Evolutionary conservation across 345 rosid genomes (phyloP).

Genomic region (Microthlaspi erraticum): DNA sequence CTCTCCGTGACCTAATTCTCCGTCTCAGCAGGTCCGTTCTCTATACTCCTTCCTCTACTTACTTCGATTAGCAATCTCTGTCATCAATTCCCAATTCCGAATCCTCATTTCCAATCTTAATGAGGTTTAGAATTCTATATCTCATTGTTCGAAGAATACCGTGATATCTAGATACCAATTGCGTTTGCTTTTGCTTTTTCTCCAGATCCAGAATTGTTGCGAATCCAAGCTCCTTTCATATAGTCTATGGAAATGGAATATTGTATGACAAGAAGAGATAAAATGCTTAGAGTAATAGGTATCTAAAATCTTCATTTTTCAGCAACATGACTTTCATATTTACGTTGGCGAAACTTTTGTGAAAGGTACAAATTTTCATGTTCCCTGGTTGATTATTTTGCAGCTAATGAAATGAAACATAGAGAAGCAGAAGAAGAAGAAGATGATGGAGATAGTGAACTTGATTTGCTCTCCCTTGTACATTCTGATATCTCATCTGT

Average conservation of each 20-base stretch:
- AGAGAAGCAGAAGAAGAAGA: constrained; percentile 31
- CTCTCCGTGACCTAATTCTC: constrained; percentile 1
- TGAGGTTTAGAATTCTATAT: background rate
- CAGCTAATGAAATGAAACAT: constrained; percentile 26
- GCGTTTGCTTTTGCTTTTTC: background rate
- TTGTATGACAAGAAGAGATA: constrained; percentile 21
- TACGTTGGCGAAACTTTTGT: background rate
- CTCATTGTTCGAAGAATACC: background rate
- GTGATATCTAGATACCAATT: constrained; percentile 1
- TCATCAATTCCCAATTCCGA: constrained; percentile 12
- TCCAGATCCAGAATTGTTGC: constrained; percentile 26
- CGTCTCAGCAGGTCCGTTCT: constrained; percentile 15
- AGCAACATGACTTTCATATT: background rate
- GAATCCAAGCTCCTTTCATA: constrained; percentile 14
- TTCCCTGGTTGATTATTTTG: constrained; percentile 7
- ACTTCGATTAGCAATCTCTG: constrained; percentile 8
- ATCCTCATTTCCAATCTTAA: background rate
- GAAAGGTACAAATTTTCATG: background rate
- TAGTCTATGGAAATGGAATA: constrained; percentile 21
- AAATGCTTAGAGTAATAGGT: constrained; percentile 32
- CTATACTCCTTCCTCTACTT: constrained; percentile 2
- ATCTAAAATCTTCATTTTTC: background rate
- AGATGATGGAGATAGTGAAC: constrained; percentile 34
- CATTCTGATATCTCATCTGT: constrained; percentile 72
- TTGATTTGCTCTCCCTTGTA: constrained; percentile 67